Percentiles rank a stretch among this genome's conserved stretches.
Evolutionary conservation across 345 rosid genomes (phyloP).

Genomic region (Dovyalis caffra): DNA sequence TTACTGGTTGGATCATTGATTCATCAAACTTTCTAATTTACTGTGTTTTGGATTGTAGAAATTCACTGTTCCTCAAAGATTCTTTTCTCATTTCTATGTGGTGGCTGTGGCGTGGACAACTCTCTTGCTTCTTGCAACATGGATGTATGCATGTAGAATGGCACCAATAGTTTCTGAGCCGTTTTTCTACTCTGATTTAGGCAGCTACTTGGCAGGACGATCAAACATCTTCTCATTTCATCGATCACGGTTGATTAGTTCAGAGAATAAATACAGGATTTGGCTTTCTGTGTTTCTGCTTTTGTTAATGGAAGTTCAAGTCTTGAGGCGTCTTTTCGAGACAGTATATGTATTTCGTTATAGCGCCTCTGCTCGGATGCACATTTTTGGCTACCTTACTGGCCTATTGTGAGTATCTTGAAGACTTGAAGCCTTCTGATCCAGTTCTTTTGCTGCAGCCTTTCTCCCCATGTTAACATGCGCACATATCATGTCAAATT

Average conservation of each 20-base stretch:
- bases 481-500: neutral
- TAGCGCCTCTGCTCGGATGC: conserved; percentile 65
- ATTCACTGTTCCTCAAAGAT: conserved; percentile 66
- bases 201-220: conserved; percentile 50
- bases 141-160: conserved; percentile 51
- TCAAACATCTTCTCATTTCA: conserved; percentile 46
- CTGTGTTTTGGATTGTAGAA: conserved; percentile 45
- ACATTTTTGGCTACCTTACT: conserved; percentile 53
- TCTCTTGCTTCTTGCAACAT: conserved; percentile 50
- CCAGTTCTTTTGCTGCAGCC: neutral
- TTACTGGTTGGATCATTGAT: neutral
- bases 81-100: conserved; percentile 63
- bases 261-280: conserved; percentile 37
- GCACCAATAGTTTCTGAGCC: conserved; percentile 42
- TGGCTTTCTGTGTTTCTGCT: conserved; percentile 66
- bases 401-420: conserved; percentile 60
- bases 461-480: neutral
- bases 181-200: conserved; percentile 35
- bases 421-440: neutral
- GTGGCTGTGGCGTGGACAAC: conserved; percentile 68
- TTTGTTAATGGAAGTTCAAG: conserved; percentile 66
- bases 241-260: conserved; percentile 34
- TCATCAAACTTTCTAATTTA: neutral
- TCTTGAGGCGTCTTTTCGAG: conserved; percentile 64
- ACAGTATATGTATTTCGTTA: conserved; percentile 52